Evolutionary conservation across 306 rosid genomes (phyloP).

Genomic region (Begonia loranthoides): DNA sequence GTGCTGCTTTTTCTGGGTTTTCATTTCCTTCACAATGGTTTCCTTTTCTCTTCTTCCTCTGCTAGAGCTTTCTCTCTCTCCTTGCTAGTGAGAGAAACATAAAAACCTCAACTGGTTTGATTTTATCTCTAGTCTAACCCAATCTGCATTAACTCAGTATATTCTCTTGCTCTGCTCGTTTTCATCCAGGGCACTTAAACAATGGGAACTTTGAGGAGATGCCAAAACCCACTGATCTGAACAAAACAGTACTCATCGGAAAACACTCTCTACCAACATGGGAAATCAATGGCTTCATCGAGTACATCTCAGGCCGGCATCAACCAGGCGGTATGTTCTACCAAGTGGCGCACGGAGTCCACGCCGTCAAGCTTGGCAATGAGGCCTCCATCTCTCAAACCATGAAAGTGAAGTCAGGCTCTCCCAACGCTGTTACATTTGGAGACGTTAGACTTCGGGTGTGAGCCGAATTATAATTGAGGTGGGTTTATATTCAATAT

Average conservation of each 20-base stretch:
- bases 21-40: too few relatives aligned
- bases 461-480: too few relatives aligned
- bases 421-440: slow-evolving; percentile 55
- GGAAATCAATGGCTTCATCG: slow-evolving; percentile 69
- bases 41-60: too few relatives aligned
- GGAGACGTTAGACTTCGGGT: too few relatives aligned
- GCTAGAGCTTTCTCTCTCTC: too few relatives aligned
- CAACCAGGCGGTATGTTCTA: slow-evolving; percentile 90
- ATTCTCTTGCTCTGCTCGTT: slow-evolving; percentile 2
- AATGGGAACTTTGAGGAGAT: slow-evolving; percentile 84
- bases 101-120: too few relatives aligned
- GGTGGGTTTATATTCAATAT: too few relatives aligned
- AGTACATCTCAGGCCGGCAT: slow-evolving; percentile 70
- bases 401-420: slow-evolving; percentile 52
- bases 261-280: slow-evolving; percentile 58
- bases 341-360: slow-evolving; percentile 56
- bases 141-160: too few relatives aligned
- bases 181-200: slow-evolving; percentile 39
- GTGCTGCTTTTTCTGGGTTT: too few relatives aligned
- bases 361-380: slow-evolving; percentile 84
- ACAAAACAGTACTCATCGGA: slow-evolving; percentile 56
- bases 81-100: too few relatives aligned
- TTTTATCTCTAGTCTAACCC: too few relatives aligned
- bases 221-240: slow-evolving; percentile 38
- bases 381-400: too few relatives aligned